Percentiles rank a stretch among this genome's conserved stretches.
Conservation (phyloP, 768 basidiomycete genomes). For the Xerocomus potaroensis region DNA sequence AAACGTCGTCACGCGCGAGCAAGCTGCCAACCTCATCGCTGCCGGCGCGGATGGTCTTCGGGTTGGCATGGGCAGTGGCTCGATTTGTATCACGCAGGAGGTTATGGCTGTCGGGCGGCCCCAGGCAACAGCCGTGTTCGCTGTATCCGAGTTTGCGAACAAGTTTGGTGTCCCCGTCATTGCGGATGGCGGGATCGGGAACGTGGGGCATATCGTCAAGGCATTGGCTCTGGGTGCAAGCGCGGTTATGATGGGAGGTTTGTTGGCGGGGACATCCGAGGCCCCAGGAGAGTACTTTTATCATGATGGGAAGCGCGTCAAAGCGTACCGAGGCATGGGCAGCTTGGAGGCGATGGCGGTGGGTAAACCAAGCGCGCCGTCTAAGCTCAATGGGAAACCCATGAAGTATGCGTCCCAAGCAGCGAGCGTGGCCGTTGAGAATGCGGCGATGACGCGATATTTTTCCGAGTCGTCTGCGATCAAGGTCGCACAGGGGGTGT, state of each 20-base stretch:
- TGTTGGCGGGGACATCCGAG: slow-evolving; percentile 94
- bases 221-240: slow-evolving; percentile 90
- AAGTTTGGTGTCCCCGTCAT: slow-evolving; percentile 96
- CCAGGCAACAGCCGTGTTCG: slow-evolving; percentile 97
- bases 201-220: slow-evolving; percentile 97
- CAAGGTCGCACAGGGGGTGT: slow-evolving; percentile 96
- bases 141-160: slow-evolving; percentile 88
- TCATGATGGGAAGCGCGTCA: slow-evolving; percentile 98
- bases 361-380: slow-evolving; percentile 37
- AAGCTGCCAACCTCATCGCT: slow-evolving; percentile 88
- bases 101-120: slow-evolving; percentile 99
- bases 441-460: slow-evolving; percentile 90
- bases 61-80: slow-evolving; percentile 97
- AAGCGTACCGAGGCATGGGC: slow-evolving; percentile 99
- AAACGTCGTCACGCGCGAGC: slow-evolving; percentile 97
- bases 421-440: slow-evolving; percentile 58
- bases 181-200: slow-evolving; percentile 93
- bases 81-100: slow-evolving; percentile 99
- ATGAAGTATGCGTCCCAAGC: slow-evolving; percentile 48
- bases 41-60: slow-evolving; percentile 96
- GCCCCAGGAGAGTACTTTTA: slow-evolving; percentile 99
- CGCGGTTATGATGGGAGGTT: slow-evolving; percentile 98
- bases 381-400: slow-evolving; percentile 21
- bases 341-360: slow-evolving; percentile 92
- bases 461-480: slow-evolving; percentile 59